phyloP scores from a whole-genome alignment of 768 basidiomycete species.

The Xerocomus spinulosus region DNA sequence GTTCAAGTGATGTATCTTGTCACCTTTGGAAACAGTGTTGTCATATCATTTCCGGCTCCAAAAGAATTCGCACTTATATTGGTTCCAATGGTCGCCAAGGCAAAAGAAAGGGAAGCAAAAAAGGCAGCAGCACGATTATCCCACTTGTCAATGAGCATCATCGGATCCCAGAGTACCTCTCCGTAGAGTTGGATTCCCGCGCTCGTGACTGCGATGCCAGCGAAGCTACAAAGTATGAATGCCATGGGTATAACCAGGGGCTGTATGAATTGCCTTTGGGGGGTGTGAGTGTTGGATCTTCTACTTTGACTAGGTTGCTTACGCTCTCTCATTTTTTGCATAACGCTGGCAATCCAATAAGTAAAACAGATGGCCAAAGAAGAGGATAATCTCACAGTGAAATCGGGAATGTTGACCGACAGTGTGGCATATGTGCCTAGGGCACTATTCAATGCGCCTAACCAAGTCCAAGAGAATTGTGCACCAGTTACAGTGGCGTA shows the following conservation, averaged over 20 bases:
- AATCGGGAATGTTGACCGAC: constrained; percentile 81
- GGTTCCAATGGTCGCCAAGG: constrained; percentile 32
- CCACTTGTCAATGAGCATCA: constrained; percentile 73
- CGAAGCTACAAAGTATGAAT: constrained; percentile 74
- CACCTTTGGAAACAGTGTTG: constrained; percentile 59
- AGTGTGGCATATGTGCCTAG: constrained; percentile 71
- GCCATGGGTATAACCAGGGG: constrained; percentile 68
- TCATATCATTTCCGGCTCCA: constrained; percentile 80
- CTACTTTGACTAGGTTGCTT: not conserved
- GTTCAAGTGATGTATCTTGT: not conserved
- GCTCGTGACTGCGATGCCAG: constrained; percentile 77
- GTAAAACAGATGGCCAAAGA: constrained; percentile 58
- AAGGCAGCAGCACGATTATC: constrained; percentile 82
- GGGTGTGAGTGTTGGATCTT: constrained; percentile 27
- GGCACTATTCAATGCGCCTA: constrained; percentile 71
- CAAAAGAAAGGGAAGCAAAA: constrained; percentile 72
- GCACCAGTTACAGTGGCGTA: constrained; percentile 44
- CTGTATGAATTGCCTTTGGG: constrained; percentile 64
- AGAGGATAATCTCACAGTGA: constrained; percentile 55
- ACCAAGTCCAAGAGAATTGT: constrained; percentile 69
- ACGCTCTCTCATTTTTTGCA: constrained; percentile 50
- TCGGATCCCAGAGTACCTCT: constrained; percentile 52
- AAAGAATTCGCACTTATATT: constrained; percentile 62
- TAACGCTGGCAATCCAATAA: constrained; percentile 69
- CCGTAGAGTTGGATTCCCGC: constrained; percentile 61